Conservation (phyloP, 768 basidiomycete genomes). For the Boletellus sp. region DNA sequence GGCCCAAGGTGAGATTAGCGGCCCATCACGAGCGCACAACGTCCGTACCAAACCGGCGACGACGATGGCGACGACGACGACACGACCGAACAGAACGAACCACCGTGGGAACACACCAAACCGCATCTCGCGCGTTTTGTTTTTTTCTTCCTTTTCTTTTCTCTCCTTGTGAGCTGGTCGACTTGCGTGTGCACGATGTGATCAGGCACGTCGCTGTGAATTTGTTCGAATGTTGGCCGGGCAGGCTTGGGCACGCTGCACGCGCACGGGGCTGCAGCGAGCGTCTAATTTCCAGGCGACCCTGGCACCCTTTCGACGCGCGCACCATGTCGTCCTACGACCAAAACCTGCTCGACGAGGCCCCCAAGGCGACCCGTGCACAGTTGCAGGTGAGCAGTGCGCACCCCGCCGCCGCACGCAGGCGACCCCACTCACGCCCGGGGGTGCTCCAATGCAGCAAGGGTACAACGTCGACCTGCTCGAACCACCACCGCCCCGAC, state of each 20-base stretch:
- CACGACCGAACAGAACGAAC: not conserved
- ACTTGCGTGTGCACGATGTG: not conserved
- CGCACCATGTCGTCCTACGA: slow-evolving; percentile 35
- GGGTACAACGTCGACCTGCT: slow-evolving; percentile 53
- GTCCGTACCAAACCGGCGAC: slow-evolving; percentile 1
- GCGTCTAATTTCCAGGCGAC: slow-evolving; percentile 21
- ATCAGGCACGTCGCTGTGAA: slow-evolving; percentile 22
- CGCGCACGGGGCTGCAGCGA: too few relatives aligned
- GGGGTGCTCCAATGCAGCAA: too few relatives aligned
- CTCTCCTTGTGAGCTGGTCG: too few relatives aligned
- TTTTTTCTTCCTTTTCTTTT: not conserved
- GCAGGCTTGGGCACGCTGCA: too few relatives aligned
- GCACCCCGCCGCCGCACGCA: too few relatives aligned
- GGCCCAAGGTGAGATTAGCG: too few relatives aligned
- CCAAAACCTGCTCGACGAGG: slow-evolving; percentile 36
- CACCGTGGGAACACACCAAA: slow-evolving; percentile 13
- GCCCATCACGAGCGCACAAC: not conserved
- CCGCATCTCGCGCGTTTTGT: not conserved
- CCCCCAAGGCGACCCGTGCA: slow-evolving; percentile 40
- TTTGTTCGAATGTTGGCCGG: slow-evolving; percentile 31
- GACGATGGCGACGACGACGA: slow-evolving; percentile 1
- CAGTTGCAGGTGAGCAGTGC: slow-evolving; percentile 40
- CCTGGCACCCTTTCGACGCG: not conserved
- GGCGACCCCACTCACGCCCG: too few relatives aligned
- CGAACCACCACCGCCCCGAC: slow-evolving; percentile 22